phyloP scores from a whole-genome alignment of 345 rosid genomes.

The Salix caprea region DNA sequence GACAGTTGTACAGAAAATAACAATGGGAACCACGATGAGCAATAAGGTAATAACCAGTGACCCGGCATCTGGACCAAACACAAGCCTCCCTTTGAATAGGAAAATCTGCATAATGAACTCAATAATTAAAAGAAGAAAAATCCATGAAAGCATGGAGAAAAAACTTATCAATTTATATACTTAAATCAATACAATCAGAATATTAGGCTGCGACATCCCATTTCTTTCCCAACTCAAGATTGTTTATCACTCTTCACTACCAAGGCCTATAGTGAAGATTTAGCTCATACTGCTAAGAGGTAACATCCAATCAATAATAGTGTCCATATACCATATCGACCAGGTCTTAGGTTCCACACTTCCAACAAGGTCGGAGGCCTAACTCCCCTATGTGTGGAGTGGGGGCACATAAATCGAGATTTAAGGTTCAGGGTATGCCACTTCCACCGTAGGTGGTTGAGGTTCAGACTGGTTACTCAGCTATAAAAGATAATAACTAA shows the following conservation, averaged over 20 bases:
- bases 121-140: not conserved
- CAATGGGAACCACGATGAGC: conserved; percentile 45
- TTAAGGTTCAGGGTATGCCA: not conserved
- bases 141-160: not conserved
- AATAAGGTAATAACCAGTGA: conserved; percentile 37
- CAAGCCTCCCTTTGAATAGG: conserved; percentile 38
- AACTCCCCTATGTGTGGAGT: not conserved
- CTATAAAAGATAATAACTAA: not conserved
- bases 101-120: conserved; percentile 36
- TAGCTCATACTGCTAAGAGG: not conserved
- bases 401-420: not conserved
- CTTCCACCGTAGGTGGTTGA: not conserved
- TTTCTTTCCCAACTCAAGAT: not conserved
- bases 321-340: not conserved
- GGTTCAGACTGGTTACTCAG: not conserved
- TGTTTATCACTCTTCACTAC: not conserved
- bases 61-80: conserved; percentile 54
- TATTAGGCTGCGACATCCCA: not conserved
- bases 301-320: not conserved
- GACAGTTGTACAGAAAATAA: conserved; percentile 42
- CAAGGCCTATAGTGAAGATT: not conserved
- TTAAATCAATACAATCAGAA: not conserved
- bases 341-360: not conserved
- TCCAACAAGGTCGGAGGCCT: not conserved
- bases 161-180: not conserved